Evolutionary conservation across 345 rosid species (phyloP).

Genomic region (Raphanus sativus): DNA sequence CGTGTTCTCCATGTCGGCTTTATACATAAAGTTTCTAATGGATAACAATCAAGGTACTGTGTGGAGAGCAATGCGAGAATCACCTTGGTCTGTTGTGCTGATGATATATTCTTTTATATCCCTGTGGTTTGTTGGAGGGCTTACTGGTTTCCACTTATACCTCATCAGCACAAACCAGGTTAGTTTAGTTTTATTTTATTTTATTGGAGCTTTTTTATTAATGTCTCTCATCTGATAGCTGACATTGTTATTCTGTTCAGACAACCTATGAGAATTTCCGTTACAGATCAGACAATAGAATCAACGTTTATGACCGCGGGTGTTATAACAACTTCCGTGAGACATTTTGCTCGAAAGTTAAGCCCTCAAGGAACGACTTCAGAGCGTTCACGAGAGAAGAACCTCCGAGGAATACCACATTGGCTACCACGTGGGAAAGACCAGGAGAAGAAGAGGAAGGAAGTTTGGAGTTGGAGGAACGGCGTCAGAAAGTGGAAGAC

Average conservation of each 20-base stretch:
- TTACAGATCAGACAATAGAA: constrained; percentile 71
- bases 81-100: constrained; percentile 78
- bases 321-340: constrained; percentile 68
- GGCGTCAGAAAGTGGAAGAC: constrained; percentile 87
- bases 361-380: constrained; percentile 81
- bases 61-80: constrained; percentile 88
- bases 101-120: constrained; percentile 84
- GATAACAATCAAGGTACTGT: constrained; percentile 57
- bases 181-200: constrained; percentile 20
- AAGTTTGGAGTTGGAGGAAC: constrained; percentile 38
- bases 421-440: constrained; percentile 36
- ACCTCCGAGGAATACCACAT: constrained; percentile 43
- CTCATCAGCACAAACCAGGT: constrained; percentile 94
- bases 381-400: constrained; percentile 65
- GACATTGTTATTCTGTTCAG: constrained; percentile 33
- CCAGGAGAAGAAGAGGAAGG: constrained; percentile 56
- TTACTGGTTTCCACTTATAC: constrained; percentile 90
- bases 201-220: not conserved
- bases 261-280: constrained; percentile 96
- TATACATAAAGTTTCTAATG: constrained; percentile 84
- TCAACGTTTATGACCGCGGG: constrained; percentile 63
- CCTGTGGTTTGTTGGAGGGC: constrained; percentile 97
- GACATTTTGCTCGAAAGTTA: constrained; percentile 67
- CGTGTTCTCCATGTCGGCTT: constrained; percentile 79
- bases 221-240: not conserved